Evolutionary conservation across 179 eudicot genomes (phyloP).

Genomic region (Actinidia arguta): DNA sequence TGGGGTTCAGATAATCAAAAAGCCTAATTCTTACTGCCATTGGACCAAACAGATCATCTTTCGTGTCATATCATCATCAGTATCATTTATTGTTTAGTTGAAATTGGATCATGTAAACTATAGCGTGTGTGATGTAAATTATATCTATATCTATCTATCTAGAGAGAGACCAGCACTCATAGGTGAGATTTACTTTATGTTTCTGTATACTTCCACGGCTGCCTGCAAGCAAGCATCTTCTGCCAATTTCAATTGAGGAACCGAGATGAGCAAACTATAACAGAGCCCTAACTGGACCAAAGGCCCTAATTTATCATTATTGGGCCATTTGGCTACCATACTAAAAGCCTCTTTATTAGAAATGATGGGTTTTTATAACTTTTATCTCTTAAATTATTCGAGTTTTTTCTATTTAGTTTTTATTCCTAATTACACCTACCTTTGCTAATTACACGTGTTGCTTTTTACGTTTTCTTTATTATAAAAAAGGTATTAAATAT

Average conservation of each 20-base stretch:
- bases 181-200: not conserved
- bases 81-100: too few relatives aligned
- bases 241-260: not conserved
- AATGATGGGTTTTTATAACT: not conserved
- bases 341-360: not conserved
- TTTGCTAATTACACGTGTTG: too few relatives aligned
- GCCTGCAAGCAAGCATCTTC: not conserved
- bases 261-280: not conserved
- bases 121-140: too few relatives aligned
- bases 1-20: too few relatives aligned
- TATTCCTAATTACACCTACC: not conserved
- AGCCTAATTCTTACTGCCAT: too few relatives aligned
- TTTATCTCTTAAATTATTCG: not conserved
- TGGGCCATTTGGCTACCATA: not conserved
- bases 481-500: too few relatives aligned
- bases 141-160: too few relatives aligned
- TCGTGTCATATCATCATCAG: too few relatives aligned
- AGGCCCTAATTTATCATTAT: not conserved
- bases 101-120: too few relatives aligned
- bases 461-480: too few relatives aligned
- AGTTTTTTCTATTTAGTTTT: too few relatives aligned
- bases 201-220: not conserved
- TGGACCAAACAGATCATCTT: too few relatives aligned
- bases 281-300: not conserved
- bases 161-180: constrained; percentile 25